A percentile compares a stretch with the other conserved stretches of the same genome.
Evolutionary conservation across 768 basidiomycete species (phyloP).

Genomic region (Pleurotus tuber-regium): DNA sequence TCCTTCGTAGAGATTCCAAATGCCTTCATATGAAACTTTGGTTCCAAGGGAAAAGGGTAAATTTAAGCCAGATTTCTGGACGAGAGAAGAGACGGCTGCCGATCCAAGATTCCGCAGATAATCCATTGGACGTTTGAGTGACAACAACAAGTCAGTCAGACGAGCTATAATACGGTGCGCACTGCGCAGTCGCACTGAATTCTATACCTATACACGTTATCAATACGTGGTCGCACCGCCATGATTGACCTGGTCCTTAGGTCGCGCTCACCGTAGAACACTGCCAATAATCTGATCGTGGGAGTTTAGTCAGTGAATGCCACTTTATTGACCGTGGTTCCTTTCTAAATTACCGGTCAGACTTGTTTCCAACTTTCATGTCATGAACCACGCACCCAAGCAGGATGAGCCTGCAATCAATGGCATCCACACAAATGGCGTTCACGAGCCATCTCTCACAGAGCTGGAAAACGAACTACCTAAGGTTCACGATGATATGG

Average conservation of each 20-base stretch:
- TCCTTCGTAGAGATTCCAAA: conserved; percentile 87
- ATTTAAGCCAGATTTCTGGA: conserved; percentile 89
- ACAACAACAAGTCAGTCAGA: background rate
- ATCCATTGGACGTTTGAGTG: conserved; percentile 52
- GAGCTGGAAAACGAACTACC: conserved; percentile 76
- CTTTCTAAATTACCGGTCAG: background rate
- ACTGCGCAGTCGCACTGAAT: too few relatives aligned
- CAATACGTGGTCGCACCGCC: too few relatives aligned
- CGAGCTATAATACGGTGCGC: too few relatives aligned
- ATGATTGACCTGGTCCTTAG: too few relatives aligned
- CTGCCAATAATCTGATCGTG: too few relatives aligned
- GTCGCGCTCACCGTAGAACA: too few relatives aligned
- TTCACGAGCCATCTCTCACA: conserved; percentile 39
- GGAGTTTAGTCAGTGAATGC: background rate
- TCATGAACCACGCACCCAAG: conserved; percentile 3
- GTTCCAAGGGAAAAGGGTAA: conserved; percentile 83
- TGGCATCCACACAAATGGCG: conserved; percentile 23
- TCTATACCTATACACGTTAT: too few relatives aligned
- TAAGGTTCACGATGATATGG: conserved; percentile 67
- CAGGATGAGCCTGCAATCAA: conserved; percentile 19
- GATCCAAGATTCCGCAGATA: conserved; percentile 80
- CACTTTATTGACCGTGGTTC: background rate
- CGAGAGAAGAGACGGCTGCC: conserved; percentile 85
- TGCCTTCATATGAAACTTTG: conserved; percentile 68
- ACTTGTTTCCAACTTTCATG: conserved; percentile 8